These are phyloP conservation scores for Leccinum olivaceopallidum DNA, from an alignment of 768 basidiomycete species.

Conservation along the genomic window DNA sequence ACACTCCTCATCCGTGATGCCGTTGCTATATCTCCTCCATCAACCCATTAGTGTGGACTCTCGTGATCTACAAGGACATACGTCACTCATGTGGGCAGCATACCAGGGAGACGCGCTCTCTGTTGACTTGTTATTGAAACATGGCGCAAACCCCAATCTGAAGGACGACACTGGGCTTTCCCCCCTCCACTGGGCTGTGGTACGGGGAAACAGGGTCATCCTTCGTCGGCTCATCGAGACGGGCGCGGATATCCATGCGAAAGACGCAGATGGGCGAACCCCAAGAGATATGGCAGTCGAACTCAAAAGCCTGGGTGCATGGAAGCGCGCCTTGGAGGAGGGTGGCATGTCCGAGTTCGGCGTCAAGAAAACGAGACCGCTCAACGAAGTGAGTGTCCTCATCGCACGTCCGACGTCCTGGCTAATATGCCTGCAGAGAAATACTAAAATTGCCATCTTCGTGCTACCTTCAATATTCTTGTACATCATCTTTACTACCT, in stretches of 20 bases:
- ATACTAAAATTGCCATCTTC: conserved; percentile 81
- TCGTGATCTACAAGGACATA: conserved; percentile 89
- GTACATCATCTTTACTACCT: conserved; percentile 80
- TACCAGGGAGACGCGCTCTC: conserved; percentile 98
- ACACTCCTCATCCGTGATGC: conserved; percentile 94
- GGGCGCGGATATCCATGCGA: conserved; percentile 78
- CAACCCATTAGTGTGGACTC: conserved; percentile 93
- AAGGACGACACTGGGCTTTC: conserved; percentile 83
- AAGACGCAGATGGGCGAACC: conserved; percentile 83
- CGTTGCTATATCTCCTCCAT: conserved; percentile 86
- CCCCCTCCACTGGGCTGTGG: conserved; percentile 97
- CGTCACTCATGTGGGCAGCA: conserved; percentile 97
- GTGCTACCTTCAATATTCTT: conserved; percentile 75
- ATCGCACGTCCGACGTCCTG: neutral
- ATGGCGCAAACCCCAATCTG: conserved; percentile 78
- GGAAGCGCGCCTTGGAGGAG: conserved; percentile 86
- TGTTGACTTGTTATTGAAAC: conserved; percentile 85
- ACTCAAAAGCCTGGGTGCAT: conserved; percentile 87
- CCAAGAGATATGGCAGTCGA: conserved; percentile 94
- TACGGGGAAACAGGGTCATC: conserved; percentile 87
- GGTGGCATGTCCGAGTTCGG: conserved; percentile 82
- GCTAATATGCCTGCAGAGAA: conserved; percentile 48
- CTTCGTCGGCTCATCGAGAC: conserved; percentile 85
- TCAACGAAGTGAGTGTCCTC: conserved; percentile 64
- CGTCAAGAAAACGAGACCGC: conserved; percentile 57